Evolutionary conservation across 805 yeast species (phyloP).

Genomic region (Blastobotrys chiropterorum): DNA sequence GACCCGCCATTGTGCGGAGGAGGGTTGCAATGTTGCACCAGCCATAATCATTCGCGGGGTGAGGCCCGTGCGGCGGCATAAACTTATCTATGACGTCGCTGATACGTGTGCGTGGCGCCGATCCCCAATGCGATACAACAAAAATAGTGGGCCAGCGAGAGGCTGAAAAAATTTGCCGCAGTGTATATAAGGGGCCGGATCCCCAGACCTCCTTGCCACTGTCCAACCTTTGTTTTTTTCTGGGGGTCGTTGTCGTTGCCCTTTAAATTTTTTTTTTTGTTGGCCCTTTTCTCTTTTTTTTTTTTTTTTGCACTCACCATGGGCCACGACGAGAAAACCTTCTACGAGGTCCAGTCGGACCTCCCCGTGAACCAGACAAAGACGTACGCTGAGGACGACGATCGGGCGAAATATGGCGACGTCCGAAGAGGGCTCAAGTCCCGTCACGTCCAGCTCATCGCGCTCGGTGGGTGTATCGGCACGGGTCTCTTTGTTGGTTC

Average conservation of each 20-base stretch:
- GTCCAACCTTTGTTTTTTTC: no score
- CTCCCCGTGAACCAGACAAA: not conserved
- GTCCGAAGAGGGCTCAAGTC: constrained; percentile 38
- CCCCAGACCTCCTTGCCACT: not conserved
- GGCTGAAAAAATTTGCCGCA: not conserved
- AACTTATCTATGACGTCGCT: not conserved
- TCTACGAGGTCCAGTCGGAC: not conserved
- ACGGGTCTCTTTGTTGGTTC: constrained; percentile 75
- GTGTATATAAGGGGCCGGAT: not conserved
- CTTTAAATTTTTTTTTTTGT: no score
- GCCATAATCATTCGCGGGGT: no score
- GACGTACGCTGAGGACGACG: not conserved
- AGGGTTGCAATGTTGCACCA: no score
- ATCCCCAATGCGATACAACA: not conserved
- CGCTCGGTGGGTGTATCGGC: constrained; percentile 73
- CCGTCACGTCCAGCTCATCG: constrained; percentile 67
- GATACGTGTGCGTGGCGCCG: no score
- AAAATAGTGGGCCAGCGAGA: not conserved
- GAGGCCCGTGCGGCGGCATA: not conserved
- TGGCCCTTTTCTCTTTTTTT: not conserved
- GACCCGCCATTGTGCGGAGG: not conserved
- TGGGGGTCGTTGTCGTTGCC: no score
- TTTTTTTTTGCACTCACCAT: not conserved
- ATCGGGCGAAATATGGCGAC: constrained; percentile 9
- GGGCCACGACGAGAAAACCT: not conserved